phyloP scores from a whole-genome alignment of 306 rosid species.

The Prunus campanulata region DNA sequence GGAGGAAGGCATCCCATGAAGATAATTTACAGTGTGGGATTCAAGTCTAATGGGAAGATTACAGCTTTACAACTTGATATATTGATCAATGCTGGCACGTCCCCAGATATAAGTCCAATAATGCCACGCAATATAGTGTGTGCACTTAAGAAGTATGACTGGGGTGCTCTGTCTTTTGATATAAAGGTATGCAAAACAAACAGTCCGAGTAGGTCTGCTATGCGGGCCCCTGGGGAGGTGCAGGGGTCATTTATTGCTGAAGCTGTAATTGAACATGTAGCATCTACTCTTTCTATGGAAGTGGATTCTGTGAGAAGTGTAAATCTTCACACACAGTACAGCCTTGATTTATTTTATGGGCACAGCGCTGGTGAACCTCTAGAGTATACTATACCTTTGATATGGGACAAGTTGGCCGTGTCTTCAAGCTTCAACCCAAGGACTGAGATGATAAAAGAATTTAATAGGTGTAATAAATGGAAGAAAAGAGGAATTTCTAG shows the following conservation, averaged over 20 bases:
- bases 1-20: constrained; percentile 99
- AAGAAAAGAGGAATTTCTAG: constrained; percentile 79
- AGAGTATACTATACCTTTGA: constrained; percentile 78
- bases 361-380: constrained; percentile 52
- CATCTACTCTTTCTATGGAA: constrained; percentile 65
- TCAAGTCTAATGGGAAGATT: constrained; percentile 78
- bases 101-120: constrained; percentile 55
- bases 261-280: constrained; percentile 78
- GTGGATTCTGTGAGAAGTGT: constrained; percentile 67
- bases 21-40: constrained; percentile 78
- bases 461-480: constrained; percentile 67
- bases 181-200: constrained; percentile 87
- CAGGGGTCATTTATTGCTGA: constrained; percentile 95
- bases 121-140: constrained; percentile 49
- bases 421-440: constrained; percentile 58
- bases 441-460: constrained; percentile 50
- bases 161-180: constrained; percentile 86
- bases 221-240: constrained; percentile 89
- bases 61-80: constrained; percentile 73
- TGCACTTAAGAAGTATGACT: constrained; percentile 76
- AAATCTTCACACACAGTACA: constrained; percentile 68
- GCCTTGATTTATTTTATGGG: constrained; percentile 58
- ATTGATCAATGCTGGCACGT: constrained; percentile 75
- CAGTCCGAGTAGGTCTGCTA: constrained; percentile 71
- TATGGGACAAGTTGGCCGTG: constrained; percentile 66